phyloP scores from a whole-genome alignment of 192 early-diverging fungal species.

The Podila verticillata region DNA sequence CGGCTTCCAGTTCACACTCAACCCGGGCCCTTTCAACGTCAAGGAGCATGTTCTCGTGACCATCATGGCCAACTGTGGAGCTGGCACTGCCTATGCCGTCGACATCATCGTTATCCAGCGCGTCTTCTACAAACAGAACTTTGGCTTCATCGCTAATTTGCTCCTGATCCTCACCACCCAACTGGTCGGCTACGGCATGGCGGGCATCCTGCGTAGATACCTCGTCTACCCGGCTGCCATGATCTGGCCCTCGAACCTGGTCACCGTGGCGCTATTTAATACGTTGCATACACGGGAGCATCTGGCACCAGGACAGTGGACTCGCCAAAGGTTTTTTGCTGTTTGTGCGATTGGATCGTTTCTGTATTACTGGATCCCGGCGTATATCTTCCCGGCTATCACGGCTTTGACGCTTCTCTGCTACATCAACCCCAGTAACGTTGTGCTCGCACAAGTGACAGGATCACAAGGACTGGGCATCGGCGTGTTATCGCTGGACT shows the following conservation, averaged over 20 bases:
- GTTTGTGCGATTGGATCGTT: slow-evolving; percentile 54
- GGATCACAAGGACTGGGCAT: slow-evolving; percentile 73
- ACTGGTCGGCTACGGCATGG: slow-evolving; percentile 68
- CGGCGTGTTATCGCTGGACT: slow-evolving; percentile 76
- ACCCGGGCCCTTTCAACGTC: slow-evolving; percentile 64
- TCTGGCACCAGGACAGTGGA: slow-evolving; percentile 32
- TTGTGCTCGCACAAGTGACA: slow-evolving; percentile 51
- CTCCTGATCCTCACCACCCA: slow-evolving; percentile 74
- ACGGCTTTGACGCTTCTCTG: slow-evolving; percentile 45
- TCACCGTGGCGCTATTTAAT: slow-evolving; percentile 59
- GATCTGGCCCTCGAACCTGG: slow-evolving; percentile 88
- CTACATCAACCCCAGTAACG: slow-evolving; percentile 22
- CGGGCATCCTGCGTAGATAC: slow-evolving; percentile 81
- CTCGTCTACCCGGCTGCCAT: slow-evolving; percentile 85
- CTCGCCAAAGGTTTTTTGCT: slow-evolving; percentile 51
- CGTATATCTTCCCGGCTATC: slow-evolving; percentile 39
- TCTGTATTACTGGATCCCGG: slow-evolving; percentile 60
- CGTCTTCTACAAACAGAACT: slow-evolving; percentile 66
- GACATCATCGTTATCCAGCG: slow-evolving; percentile 69
- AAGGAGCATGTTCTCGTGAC: slow-evolving; percentile 73
- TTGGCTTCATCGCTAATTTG: slow-evolving; percentile 64
- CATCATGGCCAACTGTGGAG: slow-evolving; percentile 64
- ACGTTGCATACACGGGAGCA: slow-evolving; percentile 49
- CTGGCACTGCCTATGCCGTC: slow-evolving; percentile 64
- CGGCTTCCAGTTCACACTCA: slow-evolving; percentile 10